phyloP scores from a whole-genome alignment of 176 grass and related monocot species.

The Triticum dicoccoides region DNA sequence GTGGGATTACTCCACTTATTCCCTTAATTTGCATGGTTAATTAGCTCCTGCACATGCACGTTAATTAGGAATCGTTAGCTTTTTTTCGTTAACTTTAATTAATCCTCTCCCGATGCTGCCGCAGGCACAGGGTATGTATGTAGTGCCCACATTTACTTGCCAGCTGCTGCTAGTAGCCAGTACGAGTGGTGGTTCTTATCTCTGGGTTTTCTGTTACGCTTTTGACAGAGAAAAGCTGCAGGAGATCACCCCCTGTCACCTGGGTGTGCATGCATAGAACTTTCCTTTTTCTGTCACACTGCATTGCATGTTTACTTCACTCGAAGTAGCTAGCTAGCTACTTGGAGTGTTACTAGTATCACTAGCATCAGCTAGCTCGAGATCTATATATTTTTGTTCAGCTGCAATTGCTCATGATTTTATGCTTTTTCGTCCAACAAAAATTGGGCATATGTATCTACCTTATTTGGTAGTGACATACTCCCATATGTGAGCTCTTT shows the following conservation, averaged over 20 bases:
- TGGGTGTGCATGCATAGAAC: constrained; percentile 10
- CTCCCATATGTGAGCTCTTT: not conserved
- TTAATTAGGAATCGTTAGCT: not conserved
- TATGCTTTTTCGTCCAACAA: constrained; percentile 4
- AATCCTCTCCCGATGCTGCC: not conserved
- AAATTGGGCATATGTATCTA: not conserved
- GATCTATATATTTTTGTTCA: not conserved
- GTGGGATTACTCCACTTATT: not conserved
- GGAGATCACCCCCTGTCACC: constrained; percentile 6
- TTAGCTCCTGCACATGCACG: not conserved
- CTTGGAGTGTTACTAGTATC: too few relatives aligned
- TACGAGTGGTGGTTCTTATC: constrained; percentile 13
- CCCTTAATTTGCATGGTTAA: not conserved
- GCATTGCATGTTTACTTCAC: not conserved
- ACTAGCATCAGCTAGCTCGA: not conserved
- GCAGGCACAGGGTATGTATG: not conserved
- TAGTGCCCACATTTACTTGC: constrained; percentile 9
- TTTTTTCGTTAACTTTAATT: not conserved
- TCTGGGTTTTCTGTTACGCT: constrained; percentile 24
- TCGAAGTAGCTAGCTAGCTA: not conserved
- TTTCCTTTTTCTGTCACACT: constrained; percentile 8
- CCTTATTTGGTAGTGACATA: too few relatives aligned
- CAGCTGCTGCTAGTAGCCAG: not conserved
- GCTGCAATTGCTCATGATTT: constrained; percentile 26
- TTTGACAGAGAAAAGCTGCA: constrained; percentile 40